These are phyloP conservation scores for Scolecobasidium constrictum DNA, from an alignment of 2,329 filamentous ascomycete species.

Conservation along the genomic window DNA sequence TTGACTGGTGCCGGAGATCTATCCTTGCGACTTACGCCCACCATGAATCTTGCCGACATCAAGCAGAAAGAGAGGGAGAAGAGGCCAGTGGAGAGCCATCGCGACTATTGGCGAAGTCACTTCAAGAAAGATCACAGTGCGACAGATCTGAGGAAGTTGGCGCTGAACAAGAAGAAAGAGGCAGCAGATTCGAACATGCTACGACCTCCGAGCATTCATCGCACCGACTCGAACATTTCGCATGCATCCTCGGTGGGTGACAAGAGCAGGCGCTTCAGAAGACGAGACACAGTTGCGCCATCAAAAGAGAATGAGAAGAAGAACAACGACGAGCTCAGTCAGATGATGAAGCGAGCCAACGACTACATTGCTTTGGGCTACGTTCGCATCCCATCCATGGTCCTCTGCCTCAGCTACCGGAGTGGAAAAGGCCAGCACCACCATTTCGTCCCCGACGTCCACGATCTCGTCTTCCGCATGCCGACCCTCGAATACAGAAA, in stretches of 20 bases:
- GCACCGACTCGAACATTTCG: not conserved
- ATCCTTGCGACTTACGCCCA: conserved; percentile 74
- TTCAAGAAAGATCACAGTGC: conserved; percentile 4
- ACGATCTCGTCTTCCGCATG: conserved; percentile 94
- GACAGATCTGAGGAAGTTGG: conserved; percentile 5
- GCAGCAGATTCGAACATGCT: not conserved
- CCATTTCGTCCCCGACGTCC: conserved; percentile 76
- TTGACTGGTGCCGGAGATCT: conserved; percentile 59
- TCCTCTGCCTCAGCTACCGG: conserved; percentile 92
- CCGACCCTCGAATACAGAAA: conserved; percentile 93
- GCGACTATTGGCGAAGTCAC: conserved; percentile 1
- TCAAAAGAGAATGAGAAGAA: conserved; percentile 37
- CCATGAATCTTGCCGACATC: conserved; percentile 47
- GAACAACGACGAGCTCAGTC: conserved; percentile 74
- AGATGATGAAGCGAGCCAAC: conserved; percentile 91
- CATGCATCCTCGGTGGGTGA: not conserved
- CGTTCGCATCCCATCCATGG: conserved; percentile 89
- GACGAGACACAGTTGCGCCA: conserved; percentile 31
- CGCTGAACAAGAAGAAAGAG: not conserved
- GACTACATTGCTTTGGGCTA: conserved; percentile 97
- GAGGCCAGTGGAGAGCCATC: not conserved
- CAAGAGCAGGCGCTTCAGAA: conserved; percentile 13
- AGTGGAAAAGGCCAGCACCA: conserved; percentile 82
- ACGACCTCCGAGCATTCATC: conserved; percentile 1
- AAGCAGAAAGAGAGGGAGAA: conserved; percentile 13